phyloP scores from a whole-genome alignment of 257 asterid species.

The Thymus mandschuricus region DNA sequence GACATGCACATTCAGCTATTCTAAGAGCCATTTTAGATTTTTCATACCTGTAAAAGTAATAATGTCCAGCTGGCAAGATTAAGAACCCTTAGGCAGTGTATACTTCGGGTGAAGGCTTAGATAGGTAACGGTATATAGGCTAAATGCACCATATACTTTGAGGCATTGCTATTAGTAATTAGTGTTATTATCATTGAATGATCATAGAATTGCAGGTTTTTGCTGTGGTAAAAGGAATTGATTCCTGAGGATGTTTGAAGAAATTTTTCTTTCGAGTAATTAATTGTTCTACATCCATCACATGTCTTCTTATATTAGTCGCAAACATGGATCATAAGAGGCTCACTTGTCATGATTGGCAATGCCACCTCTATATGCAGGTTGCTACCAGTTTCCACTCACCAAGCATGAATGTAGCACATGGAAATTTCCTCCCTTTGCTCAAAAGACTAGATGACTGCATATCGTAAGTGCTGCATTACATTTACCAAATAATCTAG shows the following conservation, averaged over 20 bases:
- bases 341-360: slow-evolving; percentile 34
- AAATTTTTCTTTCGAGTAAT: no score
- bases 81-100: no score
- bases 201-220: no score
- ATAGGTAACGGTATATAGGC: no score
- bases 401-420: slow-evolving; percentile 82
- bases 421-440: slow-evolving; percentile 82
- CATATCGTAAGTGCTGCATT: slow-evolving; percentile 72
- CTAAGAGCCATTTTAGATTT: background rate
- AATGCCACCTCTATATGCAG: slow-evolving; percentile 56
- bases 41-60: slow-evolving; percentile 4
- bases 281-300: no score
- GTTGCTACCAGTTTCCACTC: slow-evolving; percentile 94
- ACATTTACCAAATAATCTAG: slow-evolving; percentile 23
- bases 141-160: no score
- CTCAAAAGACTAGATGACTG: slow-evolving; percentile 95
- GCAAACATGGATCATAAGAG: slow-evolving; percentile 12
- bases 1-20: slow-evolving; percentile 20
- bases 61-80: slow-evolving; percentile 14
- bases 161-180: no score
- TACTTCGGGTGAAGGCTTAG: no score
- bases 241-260: no score
- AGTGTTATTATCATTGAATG: no score
- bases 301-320: slow-evolving; percentile 15
- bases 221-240: no score